Conservation (phyloP, 768 basidiomycete species). For the Lentinula lateritia region DNA sequence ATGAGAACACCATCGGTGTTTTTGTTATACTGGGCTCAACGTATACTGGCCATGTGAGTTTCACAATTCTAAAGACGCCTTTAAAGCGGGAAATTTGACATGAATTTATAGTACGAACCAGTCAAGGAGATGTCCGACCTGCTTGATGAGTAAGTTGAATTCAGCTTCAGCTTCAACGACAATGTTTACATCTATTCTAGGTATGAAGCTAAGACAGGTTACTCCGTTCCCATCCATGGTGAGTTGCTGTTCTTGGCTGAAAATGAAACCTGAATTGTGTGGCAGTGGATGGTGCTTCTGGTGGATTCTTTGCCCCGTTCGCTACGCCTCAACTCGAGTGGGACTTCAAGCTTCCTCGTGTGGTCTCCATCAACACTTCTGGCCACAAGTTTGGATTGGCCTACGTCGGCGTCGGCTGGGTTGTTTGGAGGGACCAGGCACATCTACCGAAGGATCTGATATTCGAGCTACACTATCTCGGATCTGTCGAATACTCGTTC, state of each 20-base stretch:
- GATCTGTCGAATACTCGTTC: constrained; percentile 64
- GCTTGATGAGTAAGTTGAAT: constrained; percentile 40
- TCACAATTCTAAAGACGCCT: constrained; percentile 17
- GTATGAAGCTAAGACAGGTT: constrained; percentile 52
- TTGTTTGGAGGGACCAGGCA: constrained; percentile 59
- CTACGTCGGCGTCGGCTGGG: constrained; percentile 50
- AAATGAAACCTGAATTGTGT: constrained; percentile 26
- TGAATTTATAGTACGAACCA: constrained; percentile 72
- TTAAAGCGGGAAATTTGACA: constrained; percentile 28
- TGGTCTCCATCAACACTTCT: constrained; percentile 56
- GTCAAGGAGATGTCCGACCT: constrained; percentile 82
- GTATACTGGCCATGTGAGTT: constrained; percentile 60
- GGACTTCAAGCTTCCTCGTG: constrained; percentile 61
- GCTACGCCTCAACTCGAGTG: constrained; percentile 50
- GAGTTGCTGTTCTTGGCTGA: constrained; percentile 38
- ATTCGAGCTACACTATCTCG: constrained; percentile 60
- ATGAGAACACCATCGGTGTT: constrained; percentile 73
- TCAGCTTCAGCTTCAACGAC: too few species aligned
- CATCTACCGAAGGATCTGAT: constrained; percentile 67
- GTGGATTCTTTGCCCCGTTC: constrained; percentile 66
- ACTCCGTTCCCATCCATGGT: constrained; percentile 65
- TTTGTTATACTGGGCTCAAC: constrained; percentile 50
- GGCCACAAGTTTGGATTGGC: constrained; percentile 59
- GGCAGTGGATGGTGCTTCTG: constrained; percentile 57
- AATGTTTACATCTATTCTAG: neutral